Evolutionary conservation across 139 green algal species (phyloP).

Genomic region (Tetratostichococcus sp.): DNA sequence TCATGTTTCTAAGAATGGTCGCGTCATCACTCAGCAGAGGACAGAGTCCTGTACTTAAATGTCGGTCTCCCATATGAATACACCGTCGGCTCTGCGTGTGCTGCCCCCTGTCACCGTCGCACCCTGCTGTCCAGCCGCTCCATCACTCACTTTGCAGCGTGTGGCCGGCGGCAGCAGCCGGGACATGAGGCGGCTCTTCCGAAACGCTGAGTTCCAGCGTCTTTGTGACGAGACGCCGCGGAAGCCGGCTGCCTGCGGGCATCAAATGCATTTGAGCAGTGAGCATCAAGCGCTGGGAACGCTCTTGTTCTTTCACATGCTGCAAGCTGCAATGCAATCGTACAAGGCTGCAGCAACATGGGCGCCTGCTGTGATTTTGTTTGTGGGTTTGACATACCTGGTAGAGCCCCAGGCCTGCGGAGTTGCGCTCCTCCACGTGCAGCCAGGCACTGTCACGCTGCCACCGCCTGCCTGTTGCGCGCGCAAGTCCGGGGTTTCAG

Average conservation of each 20-base stretch:
- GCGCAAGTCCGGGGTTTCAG: too few relatives aligned
- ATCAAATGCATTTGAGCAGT: too few relatives aligned
- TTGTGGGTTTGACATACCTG: not conserved
- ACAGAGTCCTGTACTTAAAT: too few relatives aligned
- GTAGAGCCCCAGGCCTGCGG: constrained; percentile 42
- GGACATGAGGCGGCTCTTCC: not conserved
- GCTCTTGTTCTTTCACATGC: too few relatives aligned
- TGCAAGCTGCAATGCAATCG: too few relatives aligned
- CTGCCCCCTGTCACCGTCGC: not conserved
- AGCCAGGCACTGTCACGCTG: constrained; percentile 45
- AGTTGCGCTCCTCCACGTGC: constrained; percentile 49
- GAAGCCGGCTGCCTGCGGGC: not conserved
- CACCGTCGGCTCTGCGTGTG: not conserved
- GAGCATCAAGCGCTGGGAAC: too few relatives aligned
- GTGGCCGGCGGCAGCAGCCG: not conserved
- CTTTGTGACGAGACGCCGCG: not conserved
- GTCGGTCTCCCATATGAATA: not conserved
- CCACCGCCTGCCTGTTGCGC: constrained; percentile 36
- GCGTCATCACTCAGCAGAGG: too few relatives aligned
- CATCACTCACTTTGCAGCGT: too few relatives aligned
- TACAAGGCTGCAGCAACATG: too few relatives aligned
- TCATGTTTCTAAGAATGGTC: too few relatives aligned
- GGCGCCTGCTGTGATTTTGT: not conserved
- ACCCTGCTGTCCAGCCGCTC: not conserved
- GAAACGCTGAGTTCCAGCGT: not conserved